A percentile compares a stretch with the other conserved stretches of the same genome.
Conservation (phyloP, 176 grass and related monocot genomes). For the Carex pumila region DNA sequence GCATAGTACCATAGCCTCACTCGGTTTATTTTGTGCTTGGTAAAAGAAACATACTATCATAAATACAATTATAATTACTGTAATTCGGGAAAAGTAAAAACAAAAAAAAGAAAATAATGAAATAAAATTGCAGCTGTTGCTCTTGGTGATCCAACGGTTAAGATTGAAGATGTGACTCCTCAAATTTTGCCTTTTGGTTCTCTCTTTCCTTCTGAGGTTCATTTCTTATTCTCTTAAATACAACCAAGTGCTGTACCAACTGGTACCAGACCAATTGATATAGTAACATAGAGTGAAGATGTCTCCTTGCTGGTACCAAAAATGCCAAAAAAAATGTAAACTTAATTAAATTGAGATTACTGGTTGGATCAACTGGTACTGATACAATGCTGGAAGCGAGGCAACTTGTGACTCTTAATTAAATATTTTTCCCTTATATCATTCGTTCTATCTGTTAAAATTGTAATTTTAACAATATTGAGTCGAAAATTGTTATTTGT, state of each 20-base stretch:
- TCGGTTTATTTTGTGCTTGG: no score
- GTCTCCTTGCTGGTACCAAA: background rate
- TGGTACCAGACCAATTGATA: background rate
- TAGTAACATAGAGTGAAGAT: background rate
- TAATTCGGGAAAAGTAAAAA: background rate
- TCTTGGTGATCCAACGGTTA: slow-evolving; percentile 54
- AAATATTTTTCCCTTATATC: background rate
- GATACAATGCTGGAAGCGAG: background rate
- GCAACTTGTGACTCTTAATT: background rate
- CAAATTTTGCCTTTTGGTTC: slow-evolving; percentile 59
- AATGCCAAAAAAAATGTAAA: background rate
- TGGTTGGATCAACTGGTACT: background rate
- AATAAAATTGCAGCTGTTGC: slow-evolving; percentile 48
- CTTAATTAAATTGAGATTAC: background rate
- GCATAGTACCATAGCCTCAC: no score
- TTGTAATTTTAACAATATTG: background rate
- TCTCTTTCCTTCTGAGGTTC: slow-evolving; percentile 75
- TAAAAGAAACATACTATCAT: background rate
- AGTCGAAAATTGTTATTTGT: background rate
- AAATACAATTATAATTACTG: background rate
- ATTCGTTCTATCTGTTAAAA: background rate
- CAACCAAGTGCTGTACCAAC: background rate
- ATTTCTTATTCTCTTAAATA: background rate
- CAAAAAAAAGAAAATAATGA: background rate
- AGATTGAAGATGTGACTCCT: slow-evolving; percentile 68